A percentile compares a stretch with the other conserved stretches of the same genome.
These are phyloP conservation scores for Stephania yunnanensis DNA, from an alignment of 164 flowering plant species.

Conservation along the genomic window DNA sequence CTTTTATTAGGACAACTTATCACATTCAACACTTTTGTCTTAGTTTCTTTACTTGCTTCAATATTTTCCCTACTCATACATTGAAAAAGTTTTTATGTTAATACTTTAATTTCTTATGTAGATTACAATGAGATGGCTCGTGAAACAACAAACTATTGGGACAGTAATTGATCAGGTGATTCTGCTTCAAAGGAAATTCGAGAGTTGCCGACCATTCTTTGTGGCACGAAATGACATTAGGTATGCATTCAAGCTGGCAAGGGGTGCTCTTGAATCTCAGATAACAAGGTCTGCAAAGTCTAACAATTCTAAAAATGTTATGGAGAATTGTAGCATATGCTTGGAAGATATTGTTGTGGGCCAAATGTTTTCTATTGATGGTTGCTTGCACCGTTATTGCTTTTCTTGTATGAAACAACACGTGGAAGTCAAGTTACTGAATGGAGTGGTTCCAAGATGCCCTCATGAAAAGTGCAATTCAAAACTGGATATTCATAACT, in stretches of 20 bases:
- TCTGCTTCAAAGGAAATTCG: neutral
- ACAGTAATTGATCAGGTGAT: neutral
- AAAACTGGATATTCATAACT: neutral
- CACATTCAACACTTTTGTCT: neutral
- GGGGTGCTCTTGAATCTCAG: slow-evolving; percentile 2
- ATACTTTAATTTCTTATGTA: neutral
- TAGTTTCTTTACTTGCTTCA: neutral
- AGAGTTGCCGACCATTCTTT: neutral
- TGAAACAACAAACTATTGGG: neutral
- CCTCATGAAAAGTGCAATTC: neutral
- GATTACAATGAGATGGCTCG: neutral
- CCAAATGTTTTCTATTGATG: slow-evolving; percentile 1
- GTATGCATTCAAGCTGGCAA: slow-evolving; percentile 4
- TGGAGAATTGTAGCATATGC: neutral
- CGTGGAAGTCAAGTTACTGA: neutral
- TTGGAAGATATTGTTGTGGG: neutral
- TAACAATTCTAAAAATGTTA: neutral
- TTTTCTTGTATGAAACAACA: slow-evolving; percentile 2
- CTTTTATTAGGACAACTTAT: neutral
- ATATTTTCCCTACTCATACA: neutral
- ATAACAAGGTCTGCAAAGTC: neutral
- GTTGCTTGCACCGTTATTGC: slow-evolving; percentile 1
- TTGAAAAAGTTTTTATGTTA: neutral
- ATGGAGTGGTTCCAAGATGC: neutral
- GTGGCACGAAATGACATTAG: neutral